A percentile compares a stretch with the other conserved stretches of the same genome.
These are phyloP conservation scores for Globisporangium abappressorium DNA, from an alignment of 352 stramenopile species.

Conservation along the genomic window DNA sequence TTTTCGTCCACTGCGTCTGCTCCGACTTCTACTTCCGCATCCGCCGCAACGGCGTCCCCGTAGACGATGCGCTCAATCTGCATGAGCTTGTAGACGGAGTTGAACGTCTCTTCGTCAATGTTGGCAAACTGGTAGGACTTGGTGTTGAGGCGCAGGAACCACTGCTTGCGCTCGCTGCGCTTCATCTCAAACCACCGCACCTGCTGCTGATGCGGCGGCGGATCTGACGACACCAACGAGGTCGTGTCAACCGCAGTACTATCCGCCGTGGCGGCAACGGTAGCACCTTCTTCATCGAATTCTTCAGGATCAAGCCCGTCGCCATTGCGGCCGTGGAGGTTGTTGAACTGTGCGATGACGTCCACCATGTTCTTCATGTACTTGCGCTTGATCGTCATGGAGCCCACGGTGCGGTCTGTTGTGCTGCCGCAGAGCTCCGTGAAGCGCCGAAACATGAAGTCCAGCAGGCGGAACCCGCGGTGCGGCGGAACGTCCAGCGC, in stretches of 20 bases:
- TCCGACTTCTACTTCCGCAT: neutral
- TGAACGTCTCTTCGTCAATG: neutral
- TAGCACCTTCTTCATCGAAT: too few relatives aligned
- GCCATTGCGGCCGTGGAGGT: neutral
- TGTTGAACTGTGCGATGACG: constrained; percentile 8
- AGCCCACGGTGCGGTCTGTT: constrained; percentile 7
- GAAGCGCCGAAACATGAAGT: constrained; percentile 13
- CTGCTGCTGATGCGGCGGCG: neutral
- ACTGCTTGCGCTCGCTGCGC: constrained; percentile 10
- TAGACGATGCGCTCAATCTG: neutral
- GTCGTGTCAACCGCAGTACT: neutral
- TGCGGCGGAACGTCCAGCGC: constrained; percentile 5
- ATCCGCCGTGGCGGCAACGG: too few relatives aligned
- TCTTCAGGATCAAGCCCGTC: too few relatives aligned
- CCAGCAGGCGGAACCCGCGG: constrained; percentile 12
- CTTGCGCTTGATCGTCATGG: constrained; percentile 17
- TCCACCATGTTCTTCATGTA: constrained; percentile 19
- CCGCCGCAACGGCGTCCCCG: neutral
- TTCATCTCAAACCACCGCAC: constrained; percentile 9
- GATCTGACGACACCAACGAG: neutral
- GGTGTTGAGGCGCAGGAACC: constrained; percentile 8
- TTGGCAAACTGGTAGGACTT: constrained; percentile 7
- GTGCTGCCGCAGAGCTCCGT: constrained; percentile 1
- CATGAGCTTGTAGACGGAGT: constrained; percentile 6
- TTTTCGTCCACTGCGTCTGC: neutral